These are phyloP conservation scores for Chaetomidium leptoderma DNA, from an alignment of 495 filamentous ascomycete species.

Conservation along the genomic window DNA sequence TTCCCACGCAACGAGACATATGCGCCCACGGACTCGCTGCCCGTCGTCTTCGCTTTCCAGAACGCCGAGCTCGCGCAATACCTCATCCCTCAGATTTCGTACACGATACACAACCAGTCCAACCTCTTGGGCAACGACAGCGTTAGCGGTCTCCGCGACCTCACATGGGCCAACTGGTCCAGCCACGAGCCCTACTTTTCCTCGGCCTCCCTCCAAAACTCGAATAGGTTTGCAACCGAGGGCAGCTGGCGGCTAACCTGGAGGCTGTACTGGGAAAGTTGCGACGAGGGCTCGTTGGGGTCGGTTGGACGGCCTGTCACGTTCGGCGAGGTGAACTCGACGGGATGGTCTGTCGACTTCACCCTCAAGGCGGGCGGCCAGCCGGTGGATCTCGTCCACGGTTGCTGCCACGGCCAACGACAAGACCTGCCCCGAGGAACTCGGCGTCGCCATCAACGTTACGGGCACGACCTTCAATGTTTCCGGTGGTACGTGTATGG, in stretches of 20 bases:
- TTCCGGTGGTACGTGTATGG: not conserved
- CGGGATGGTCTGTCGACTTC: conserved; percentile 7
- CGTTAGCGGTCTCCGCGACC: not conserved
- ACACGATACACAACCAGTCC: no score
- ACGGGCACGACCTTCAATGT: not conserved
- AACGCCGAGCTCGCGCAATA: not conserved
- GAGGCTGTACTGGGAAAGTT: conserved; percentile 19
- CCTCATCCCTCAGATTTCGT: conserved; percentile 10
- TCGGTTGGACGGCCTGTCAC: no score
- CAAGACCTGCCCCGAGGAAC: not conserved
- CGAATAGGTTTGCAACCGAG: conserved; percentile 19
- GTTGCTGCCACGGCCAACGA: conserved; percentile 28
- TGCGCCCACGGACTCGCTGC: no score
- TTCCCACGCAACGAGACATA: no score
- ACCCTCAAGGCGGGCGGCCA: conserved; percentile 24
- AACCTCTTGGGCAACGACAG: not conserved
- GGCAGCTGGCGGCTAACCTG: conserved; percentile 21
- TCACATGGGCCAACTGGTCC: conserved; percentile 20
- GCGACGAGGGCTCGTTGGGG: conserved; percentile 12
- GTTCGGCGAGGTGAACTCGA: not conserved
- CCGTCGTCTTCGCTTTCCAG: no score
- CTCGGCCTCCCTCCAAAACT: not conserved
- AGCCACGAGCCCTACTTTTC: conserved; percentile 27
- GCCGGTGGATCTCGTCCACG: conserved; percentile 28
- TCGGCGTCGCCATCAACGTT: not conserved